Evolutionary conservation across 768 basidiomycete genomes (phyloP).

Genomic region (Termitomyces sp.): DNA sequence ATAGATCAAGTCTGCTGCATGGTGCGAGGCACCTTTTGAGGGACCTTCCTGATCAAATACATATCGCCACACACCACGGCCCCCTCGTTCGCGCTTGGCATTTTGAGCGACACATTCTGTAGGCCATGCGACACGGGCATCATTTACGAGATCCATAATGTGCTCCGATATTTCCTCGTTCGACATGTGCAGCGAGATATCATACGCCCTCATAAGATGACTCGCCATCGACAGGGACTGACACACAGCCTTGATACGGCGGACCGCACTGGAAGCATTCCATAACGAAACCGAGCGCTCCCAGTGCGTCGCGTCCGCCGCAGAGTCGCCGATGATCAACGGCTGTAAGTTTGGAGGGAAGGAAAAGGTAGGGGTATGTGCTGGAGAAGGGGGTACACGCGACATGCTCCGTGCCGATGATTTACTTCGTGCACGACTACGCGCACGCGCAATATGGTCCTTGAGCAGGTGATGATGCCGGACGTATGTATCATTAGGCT

Average conservation of each 20-base stretch:
- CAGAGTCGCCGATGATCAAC: constrained; percentile 71
- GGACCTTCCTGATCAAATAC: constrained; percentile 81
- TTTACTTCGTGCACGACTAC: constrained; percentile 19
- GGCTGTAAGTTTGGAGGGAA: constrained; percentile 45
- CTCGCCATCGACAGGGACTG: constrained; percentile 61
- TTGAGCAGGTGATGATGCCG: constrained; percentile 20
- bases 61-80: constrained; percentile 69
- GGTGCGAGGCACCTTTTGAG: constrained; percentile 56
- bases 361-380: constrained; percentile 15
- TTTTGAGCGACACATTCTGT: constrained; percentile 56
- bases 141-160: constrained; percentile 70
- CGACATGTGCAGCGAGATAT: constrained; percentile 55
- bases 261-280: constrained; percentile 54
- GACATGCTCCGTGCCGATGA: constrained; percentile 12
- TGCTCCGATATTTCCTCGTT: constrained; percentile 63
- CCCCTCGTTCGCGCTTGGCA: constrained; percentile 43
- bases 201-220: constrained; percentile 61
- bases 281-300: constrained; percentile 53
- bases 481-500: constrained; percentile 23
- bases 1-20: constrained; percentile 69
- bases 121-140: constrained; percentile 73
- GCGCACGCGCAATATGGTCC: constrained; percentile 18
- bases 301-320: constrained; percentile 62
- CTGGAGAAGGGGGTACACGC: constrained; percentile 15
- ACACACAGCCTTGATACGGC: constrained; percentile 68